Evolutionary conservation across 371 early-diverging fungal genomes (phyloP), one percentile per base, ranked within the genome.

Genomic region (Zopfochytrium polystomum): DNA sequence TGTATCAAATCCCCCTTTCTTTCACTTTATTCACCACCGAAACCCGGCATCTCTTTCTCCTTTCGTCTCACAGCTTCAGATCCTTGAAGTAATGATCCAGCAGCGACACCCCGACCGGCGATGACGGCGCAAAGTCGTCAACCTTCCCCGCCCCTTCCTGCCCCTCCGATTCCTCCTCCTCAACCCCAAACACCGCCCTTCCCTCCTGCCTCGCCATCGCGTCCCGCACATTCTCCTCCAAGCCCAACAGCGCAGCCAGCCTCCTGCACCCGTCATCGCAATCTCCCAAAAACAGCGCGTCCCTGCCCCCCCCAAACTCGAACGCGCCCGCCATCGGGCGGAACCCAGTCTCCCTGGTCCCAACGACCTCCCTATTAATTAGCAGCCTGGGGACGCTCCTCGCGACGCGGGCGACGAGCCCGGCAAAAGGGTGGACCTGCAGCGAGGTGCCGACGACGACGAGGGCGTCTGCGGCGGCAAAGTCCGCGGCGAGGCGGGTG

Each of bases 391-490:
- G 95, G 1, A 89, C 85, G 7, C 76, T 65, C 2, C 60, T 66
- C 2, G 67, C 67, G 0, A 91, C 91, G n/a, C 38, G 38, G 38
- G 11, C 38, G 11, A 38, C 38, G 11, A 38, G 7, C 38, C 38
- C 38, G 3, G 90, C 90, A 1, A 96, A 95, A 5, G 96, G 96
- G 0, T 91, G 87, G 1, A 95, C 95, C 65, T 91, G 92, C 18
- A 96, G 76, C 23, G 90, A 90, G 30, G 90, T 88, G 2, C 96
- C 96, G 80, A 96, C 95, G 7, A 94, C 96, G 42, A 96, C 84
- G 23, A 95, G 68, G 26, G 95, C 65, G 70, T 96, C 95, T 18
- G 85, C 87, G 27, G 84, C 65, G 22, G 82, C 80, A 7, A 81
- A 77, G 73, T 96, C 96, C 5, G 68, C 65, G 0, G 80, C 79